Percentiles rank a stretch among this genome's conserved stretches.
Conservation (phyloP, 768 basidiomycete genomes). For the Leucosporidium yakuticum region DNA sequence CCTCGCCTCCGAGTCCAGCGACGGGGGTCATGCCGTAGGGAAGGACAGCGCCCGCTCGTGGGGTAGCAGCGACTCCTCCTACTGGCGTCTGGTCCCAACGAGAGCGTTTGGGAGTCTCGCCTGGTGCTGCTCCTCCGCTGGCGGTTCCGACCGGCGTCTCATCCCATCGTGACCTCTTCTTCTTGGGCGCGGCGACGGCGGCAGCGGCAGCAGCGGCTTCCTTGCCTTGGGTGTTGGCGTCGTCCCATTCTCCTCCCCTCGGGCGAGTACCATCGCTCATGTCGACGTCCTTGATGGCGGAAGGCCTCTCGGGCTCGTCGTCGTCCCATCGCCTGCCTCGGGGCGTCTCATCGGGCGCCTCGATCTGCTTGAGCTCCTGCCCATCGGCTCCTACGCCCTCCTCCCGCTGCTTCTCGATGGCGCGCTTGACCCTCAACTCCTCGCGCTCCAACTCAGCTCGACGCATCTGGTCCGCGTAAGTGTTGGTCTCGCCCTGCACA, state of each 20-base stretch:
- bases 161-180: constrained; percentile 94
- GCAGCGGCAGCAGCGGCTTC: constrained; percentile 60
- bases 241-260: constrained; percentile 56
- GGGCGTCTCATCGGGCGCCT: constrained; percentile 66
- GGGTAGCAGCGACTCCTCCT: constrained; percentile 54
- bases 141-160: constrained; percentile 68
- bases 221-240: constrained; percentile 50
- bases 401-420: constrained; percentile 83
- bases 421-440: constrained; percentile 69
- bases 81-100: constrained; percentile 95
- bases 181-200: constrained; percentile 64
- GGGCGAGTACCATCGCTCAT: constrained; percentile 58
- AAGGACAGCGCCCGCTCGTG: neutral
- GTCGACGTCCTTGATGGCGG: constrained; percentile 55
- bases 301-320: constrained; percentile 15
- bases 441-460: constrained; percentile 85
- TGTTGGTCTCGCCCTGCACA: constrained; percentile 52
- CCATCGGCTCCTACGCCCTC: constrained; percentile 50
- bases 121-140: constrained; percentile 45
- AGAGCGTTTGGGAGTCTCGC: constrained; percentile 77
- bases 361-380: constrained; percentile 60
- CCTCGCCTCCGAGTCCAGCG: constrained; percentile 24
- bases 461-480: constrained; percentile 96
- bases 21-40: constrained; percentile 44
- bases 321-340: constrained; percentile 78